phyloP scores from a whole-genome alignment of 2,329 filamentous ascomycete species.

The Aureobasidium sp. region DNA sequence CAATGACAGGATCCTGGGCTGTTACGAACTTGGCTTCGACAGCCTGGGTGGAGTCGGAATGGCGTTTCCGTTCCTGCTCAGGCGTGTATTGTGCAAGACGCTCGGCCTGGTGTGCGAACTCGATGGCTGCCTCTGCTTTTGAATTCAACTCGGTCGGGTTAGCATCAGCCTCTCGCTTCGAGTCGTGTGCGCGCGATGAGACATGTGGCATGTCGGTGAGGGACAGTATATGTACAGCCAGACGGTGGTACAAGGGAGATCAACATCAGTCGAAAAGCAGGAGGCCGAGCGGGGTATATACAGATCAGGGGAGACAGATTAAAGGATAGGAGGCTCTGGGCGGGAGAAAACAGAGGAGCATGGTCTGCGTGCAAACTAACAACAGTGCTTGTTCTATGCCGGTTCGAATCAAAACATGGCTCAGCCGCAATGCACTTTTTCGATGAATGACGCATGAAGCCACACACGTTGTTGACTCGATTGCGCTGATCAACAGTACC shows the following conservation, averaged over 20 bases:
- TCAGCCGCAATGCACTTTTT: slow-evolving; percentile 1
- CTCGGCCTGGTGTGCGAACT: slow-evolving; percentile 53
- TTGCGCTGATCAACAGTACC: not conserved
- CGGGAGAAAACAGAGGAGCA: not conserved
- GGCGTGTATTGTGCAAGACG: slow-evolving; percentile 34
- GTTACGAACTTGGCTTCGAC: slow-evolving; percentile 55
- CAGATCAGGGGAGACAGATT: not conserved
- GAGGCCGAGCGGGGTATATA: not conserved
- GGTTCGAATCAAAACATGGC: not conserved
- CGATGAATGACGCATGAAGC: not conserved
- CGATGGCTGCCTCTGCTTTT: slow-evolving; percentile 24
- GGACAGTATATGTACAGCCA: not conserved
- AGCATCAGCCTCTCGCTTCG: not conserved
- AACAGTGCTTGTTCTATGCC: not conserved
- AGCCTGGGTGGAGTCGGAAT: slow-evolving; percentile 43
- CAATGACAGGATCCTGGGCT: slow-evolving; percentile 61
- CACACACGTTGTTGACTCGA: not conserved
- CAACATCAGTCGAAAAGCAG: not conserved
- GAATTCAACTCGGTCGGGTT: not conserved
- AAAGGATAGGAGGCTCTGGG: not conserved
- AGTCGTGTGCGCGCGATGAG: not conserved
- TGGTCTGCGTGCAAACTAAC: not conserved
- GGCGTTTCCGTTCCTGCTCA: slow-evolving; percentile 29
- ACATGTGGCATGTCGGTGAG: slow-evolving; percentile 6
- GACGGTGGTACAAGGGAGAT: not conserved